Base-by-base conservation (phyloP, 2,329 filamentous ascomycete species). In the Hirsutella rhossiliensis region DNA sequence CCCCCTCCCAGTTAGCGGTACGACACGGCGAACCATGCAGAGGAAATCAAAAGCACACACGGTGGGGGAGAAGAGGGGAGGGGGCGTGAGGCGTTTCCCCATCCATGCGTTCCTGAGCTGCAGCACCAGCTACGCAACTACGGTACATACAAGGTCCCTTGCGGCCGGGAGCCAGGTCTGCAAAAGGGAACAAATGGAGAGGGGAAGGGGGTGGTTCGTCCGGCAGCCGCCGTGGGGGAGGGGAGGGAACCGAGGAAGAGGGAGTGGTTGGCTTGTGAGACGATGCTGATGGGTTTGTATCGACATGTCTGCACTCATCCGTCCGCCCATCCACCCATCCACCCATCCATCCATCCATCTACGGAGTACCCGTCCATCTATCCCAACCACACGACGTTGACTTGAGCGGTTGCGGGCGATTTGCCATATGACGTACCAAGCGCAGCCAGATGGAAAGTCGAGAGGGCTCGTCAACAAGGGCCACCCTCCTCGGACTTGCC, bases 51-150 rank as follows among this genome's bases (percentile, higher is more conserved):
- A 34, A n/a, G n/a, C n/a, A n/a, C n/a, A n/a, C n/a, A 5, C 32
- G 15, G 12, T 15, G 8, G 17, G 17, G 18, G 3, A 19, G 34
- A 34, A 37, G 15, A 15, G 15, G 18, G 18, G n/a, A n/a, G n/a
- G n/a, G 15, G 15, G 15, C 34, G 34, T 11, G n/a, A 15, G 18
- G 34, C 15, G 34, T 37, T 18, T 34, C 28, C 30, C 20, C 36
- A 19, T 31, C 19, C 36, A 36, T 40, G 34, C 34, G 34, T 37
- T 37, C 34, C 34, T 37, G 44, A 32, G 42, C 47, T 48, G 47
- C 47, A 48, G 41, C 36, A 27, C 12, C 20, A 38, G 28, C 17
- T n/a, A n/a, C n/a, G n/a, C n/a, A n/a, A n/a, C n/a, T n/a, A n/a
- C n/a, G n/a, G n/a, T n/a, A n/a, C n/a, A n/a, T n/a, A 30, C 38